These are phyloP conservation scores for Phytomonas francai DNA, from an alignment of 208 protist genomes.

Conservation along the genomic window DNA sequence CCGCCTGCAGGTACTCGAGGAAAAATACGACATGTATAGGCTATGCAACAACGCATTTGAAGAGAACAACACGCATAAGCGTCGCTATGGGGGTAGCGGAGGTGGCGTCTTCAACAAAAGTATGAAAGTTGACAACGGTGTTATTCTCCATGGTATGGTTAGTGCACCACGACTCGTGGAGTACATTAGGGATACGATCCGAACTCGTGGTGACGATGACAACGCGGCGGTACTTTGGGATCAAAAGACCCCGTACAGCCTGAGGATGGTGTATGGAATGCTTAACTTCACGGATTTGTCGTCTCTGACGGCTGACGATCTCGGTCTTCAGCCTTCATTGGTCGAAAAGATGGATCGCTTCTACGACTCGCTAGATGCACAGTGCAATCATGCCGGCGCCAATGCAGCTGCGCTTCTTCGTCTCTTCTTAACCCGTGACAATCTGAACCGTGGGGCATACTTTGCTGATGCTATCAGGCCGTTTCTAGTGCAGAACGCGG, in stretches of 20 bases:
- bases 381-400: constrained; percentile 91
- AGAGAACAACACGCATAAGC: constrained; percentile 48
- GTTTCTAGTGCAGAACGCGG: constrained; percentile 76
- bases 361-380: constrained; percentile 96
- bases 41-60: constrained; percentile 83
- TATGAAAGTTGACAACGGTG: constrained; percentile 92
- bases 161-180: constrained; percentile 81
- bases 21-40: constrained; percentile 91
- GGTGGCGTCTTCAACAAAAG: constrained; percentile 83
- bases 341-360: constrained; percentile 30
- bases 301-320: constrained; percentile 88
- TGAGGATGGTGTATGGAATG: constrained; percentile 51
- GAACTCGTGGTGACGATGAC: constrained; percentile 6
- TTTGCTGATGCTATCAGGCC: constrained; percentile 91
- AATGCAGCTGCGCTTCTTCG: constrained; percentile 81
- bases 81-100: constrained; percentile 44
- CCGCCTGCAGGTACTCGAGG: constrained; percentile 86
- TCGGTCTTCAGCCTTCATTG: constrained; percentile 84
- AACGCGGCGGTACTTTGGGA: constrained; percentile 14
- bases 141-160: constrained; percentile 83
- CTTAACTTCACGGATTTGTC: constrained; percentile 49
- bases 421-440: constrained; percentile 96
- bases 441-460: constrained; percentile 90
- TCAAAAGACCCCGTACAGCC: constrained; percentile 22
- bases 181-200: constrained; percentile 89